Conservation (phyloP, 139 green algal genomes). For the Coelastrella sp. region DNA sequence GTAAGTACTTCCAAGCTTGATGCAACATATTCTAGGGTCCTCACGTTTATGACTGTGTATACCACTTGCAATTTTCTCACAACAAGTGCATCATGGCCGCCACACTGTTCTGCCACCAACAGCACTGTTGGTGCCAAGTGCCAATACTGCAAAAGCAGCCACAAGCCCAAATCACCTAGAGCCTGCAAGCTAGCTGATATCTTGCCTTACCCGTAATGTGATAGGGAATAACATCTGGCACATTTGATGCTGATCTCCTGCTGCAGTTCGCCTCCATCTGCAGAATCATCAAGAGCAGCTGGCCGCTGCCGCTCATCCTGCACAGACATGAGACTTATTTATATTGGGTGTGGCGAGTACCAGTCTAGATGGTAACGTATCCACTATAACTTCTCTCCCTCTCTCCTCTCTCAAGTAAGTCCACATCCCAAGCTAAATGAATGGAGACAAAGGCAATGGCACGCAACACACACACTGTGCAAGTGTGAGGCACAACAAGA, state of each 20-base stretch:
- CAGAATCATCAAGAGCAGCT: background rate
- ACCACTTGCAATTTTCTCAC: no score
- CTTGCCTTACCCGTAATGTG: conserved; percentile 79
- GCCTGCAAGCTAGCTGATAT: background rate
- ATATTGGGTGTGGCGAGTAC: background rate
- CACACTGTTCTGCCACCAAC: no score
- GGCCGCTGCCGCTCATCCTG: conserved; percentile 52
- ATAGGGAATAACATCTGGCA: conserved; percentile 92
- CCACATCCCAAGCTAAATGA: no score
- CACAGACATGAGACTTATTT: background rate
- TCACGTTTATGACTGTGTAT: no score
- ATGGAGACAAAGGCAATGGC: no score
- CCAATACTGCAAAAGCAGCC: background rate
- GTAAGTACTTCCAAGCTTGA: no score
- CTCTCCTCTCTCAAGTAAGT: no score
- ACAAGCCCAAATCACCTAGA: background rate
- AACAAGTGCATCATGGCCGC: no score
- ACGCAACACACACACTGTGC: no score
- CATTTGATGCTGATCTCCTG: conserved; percentile 75
- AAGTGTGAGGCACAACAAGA: no score
- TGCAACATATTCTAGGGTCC: no score
- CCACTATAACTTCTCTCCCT: no score
- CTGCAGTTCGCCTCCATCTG: conserved; percentile 40
- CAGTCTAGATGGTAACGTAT: background rate
- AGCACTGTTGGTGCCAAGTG: background rate